Evolutionary conservation across 2,329 filamentous ascomycete genomes (phyloP), one percentile per base, ranked within the genome.

Genomic region (Tolypocladium ovalisporum): DNA sequence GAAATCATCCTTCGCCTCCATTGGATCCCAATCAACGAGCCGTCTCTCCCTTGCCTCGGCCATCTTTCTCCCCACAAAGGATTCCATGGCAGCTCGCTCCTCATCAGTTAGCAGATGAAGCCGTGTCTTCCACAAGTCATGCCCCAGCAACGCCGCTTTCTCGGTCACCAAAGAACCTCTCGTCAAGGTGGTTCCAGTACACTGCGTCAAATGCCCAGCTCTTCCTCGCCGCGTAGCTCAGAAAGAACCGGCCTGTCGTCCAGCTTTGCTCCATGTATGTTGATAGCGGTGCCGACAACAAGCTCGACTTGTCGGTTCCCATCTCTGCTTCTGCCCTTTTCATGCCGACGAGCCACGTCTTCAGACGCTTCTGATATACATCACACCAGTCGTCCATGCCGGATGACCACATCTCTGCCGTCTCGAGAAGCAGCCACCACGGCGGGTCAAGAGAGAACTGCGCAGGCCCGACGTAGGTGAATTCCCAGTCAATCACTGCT

Each of bases 201-300:
- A 72, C 58, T 7, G 62, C 56, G 53, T 75, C 71, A 57, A 74
- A 73, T 0, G 64, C 68, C 70, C 68, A 73, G 54, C 69, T 73
- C 44, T 71, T 72, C 56, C 68, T 66, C 2, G 66, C 69, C 5
- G 64, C 70, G 22, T 72, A 72, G 56, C 60, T 71, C 15, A 73
- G 53, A 63, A 62, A 68, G 59, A 70, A 73, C 1, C 62, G 59
- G 8, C 67, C 62, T 1, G 62, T 70, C 39, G 68, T 64, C 73
- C 68, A 73, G 57, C 70, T 72, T 51, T 75, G 63, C 13, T 64
- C 57, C 71, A 75, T 75, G 9, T 67, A 63, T 27, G 42, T 57
- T 0, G 70, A 74, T 12, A 74, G 59, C 22, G 39, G 39, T 40
- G 39, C 39, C 39, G 39, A 22, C 0, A 34, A 52, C 9, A 22